phyloP scores from a whole-genome alignment of 2,329 filamentous ascomycete genomes.

The Fusarium sterilihyphosum region DNA sequence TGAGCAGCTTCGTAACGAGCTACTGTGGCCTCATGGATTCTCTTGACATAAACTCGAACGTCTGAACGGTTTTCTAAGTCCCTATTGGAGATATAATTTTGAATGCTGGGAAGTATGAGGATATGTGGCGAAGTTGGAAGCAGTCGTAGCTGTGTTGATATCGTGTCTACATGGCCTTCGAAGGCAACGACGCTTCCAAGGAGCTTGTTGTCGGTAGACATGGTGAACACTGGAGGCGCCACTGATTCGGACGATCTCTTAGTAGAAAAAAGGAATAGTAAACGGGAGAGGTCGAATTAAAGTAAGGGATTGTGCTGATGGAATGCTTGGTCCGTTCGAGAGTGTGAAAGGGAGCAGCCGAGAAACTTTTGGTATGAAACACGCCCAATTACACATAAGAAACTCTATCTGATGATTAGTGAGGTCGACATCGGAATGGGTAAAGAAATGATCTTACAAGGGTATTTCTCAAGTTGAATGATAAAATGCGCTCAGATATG shows the following conservation, averaged over 20 bases:
- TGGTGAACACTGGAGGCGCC: constrained; percentile 31
- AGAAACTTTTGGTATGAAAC: constrained; percentile 20
- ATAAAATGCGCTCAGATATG: constrained; percentile 7
- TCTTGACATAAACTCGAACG: constrained; percentile 53
- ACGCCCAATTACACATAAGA: constrained; percentile 15
- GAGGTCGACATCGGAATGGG: constrained; percentile 10
- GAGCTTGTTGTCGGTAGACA: constrained; percentile 40
- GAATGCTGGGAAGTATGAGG: constrained; percentile 64
- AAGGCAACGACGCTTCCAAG: constrained; percentile 67
- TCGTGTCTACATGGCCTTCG: constrained; percentile 64
- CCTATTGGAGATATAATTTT: constrained; percentile 55
- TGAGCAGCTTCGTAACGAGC: constrained; percentile 60
- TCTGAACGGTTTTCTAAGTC: constrained; percentile 45
- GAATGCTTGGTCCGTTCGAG: constrained; percentile 20
- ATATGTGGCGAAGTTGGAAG: constrained; percentile 68
- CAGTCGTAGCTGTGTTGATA: constrained; percentile 68
- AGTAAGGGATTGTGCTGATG: constrained; percentile 19
- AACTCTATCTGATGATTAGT: constrained; percentile 17
- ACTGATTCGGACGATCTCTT: constrained; percentile 24
- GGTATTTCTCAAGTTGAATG: background rate
- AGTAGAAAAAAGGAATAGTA: background rate
- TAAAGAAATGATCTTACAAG: constrained; percentile 24
- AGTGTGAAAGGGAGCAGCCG: constrained; percentile 22
- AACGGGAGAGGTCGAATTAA: constrained; percentile 3
- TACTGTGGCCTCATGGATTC: constrained; percentile 61